A percentile compares a stretch with the other conserved stretches of the same genome.
These are phyloP conservation scores for Cystobasidium slooffiae DNA, from an alignment of 1,284 basidiomycete species.

Conservation along the genomic window DNA sequence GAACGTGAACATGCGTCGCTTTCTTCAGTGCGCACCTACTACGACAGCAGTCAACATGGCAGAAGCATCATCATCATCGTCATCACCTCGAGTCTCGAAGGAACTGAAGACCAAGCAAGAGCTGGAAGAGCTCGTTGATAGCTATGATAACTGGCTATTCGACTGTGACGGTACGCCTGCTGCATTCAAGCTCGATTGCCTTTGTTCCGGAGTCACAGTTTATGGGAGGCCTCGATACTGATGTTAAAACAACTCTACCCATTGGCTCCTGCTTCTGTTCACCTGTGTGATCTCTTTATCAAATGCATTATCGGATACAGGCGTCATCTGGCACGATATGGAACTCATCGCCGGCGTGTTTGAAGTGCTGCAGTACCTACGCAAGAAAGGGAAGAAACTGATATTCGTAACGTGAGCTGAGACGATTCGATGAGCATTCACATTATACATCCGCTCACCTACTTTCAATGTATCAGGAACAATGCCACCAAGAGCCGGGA, in stretches of 20 bases:
- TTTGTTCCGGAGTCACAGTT: too few relatives aligned
- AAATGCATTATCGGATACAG: slow-evolving; percentile 26
- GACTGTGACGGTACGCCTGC: slow-evolving; percentile 66
- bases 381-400: slow-evolving; percentile 61
- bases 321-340: slow-evolving; percentile 54
- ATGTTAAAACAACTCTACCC: neutral
- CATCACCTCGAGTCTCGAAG: slow-evolving; percentile 9
- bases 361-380: slow-evolving; percentile 47
- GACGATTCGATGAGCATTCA: neutral
- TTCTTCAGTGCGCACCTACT: neutral
- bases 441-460: neutral
- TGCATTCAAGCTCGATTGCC: too few relatives aligned
- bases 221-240: neutral
- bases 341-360: slow-evolving; percentile 48
- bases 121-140: slow-evolving; percentile 61
- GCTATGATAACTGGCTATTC: slow-evolving; percentile 89
- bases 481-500: slow-evolving; percentile 91
- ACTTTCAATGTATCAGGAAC: slow-evolving; percentile 71
- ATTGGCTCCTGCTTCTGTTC: neutral
- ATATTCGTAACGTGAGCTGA: slow-evolving; percentile 65
- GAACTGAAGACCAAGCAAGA: slow-evolving; percentile 37
- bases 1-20: neutral
- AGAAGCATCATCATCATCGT: neutral
- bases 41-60: neutral
- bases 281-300: neutral